These are phyloP conservation scores for Globisporangium solare DNA, from an alignment of 352 stramenopile genomes.

Conservation along the genomic window DNA sequence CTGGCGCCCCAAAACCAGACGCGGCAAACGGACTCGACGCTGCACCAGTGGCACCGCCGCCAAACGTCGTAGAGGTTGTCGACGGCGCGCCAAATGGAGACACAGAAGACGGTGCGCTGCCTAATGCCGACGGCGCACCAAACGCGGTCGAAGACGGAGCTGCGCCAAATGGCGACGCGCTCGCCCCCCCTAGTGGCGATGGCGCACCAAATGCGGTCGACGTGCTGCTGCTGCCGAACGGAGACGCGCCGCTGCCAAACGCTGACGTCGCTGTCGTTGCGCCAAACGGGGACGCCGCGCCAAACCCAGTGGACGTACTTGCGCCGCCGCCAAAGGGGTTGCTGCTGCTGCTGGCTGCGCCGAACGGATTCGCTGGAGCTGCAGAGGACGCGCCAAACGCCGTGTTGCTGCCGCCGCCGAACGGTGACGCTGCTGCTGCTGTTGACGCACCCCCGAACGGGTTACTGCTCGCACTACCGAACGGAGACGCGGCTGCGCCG, in stretches of 20 bases:
- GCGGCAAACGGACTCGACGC: slow-evolving; percentile 15
- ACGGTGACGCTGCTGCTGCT: slow-evolving; percentile 3
- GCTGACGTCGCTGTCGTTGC: neutral
- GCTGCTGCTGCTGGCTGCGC: neutral
- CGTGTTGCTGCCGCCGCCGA: neutral
- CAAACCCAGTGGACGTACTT: neutral
- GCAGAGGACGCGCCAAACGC: too few species aligned
- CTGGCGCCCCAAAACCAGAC: slow-evolving; percentile 2
- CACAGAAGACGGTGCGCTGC: too few species aligned
- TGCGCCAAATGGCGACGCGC: slow-evolving; percentile 18
- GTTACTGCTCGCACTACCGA: slow-evolving; percentile 12
- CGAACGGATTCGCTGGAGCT: slow-evolving; percentile 10
- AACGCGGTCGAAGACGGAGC: slow-evolving; percentile 20
- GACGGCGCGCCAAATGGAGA: too few species aligned
- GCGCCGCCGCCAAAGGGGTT: slow-evolving; percentile 18
- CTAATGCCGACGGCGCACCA: slow-evolving; percentile 2
- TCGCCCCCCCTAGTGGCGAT: slow-evolving; percentile 15
- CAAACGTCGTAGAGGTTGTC: slow-evolving; percentile 19
- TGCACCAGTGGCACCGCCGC: slow-evolving; percentile 12
- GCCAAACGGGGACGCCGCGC: neutral
- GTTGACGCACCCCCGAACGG: slow-evolving; percentile 4
- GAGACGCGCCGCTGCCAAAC: slow-evolving; percentile 3
- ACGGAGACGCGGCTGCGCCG: slow-evolving; percentile 16
- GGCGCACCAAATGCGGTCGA: slow-evolving; percentile 25
- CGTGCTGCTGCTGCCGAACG: slow-evolving; percentile 26